Evolutionary conservation across 176 grass and related monocot species (phyloP).

Genomic region (Aegilops sharonensis): DNA sequence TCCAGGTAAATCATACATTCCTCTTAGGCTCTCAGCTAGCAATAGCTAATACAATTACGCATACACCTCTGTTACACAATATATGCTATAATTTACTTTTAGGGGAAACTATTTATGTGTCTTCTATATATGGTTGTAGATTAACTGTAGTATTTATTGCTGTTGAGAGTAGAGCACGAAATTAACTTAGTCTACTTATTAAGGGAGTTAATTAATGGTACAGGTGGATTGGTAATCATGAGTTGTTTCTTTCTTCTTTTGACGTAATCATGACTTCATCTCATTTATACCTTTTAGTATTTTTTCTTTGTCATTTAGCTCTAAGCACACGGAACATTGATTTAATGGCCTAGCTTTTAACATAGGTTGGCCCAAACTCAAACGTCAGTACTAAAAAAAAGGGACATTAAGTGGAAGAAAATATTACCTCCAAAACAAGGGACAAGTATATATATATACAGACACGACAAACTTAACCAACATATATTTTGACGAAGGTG

Average conservation of each 20-base stretch:
- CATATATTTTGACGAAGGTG: not conserved
- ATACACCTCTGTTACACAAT: constrained; percentile 10
- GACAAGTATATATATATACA: not conserved
- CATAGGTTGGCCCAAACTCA: constrained; percentile 5
- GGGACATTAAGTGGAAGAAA: not conserved
- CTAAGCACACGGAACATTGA: not conserved
- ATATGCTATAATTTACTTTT: not conserved
- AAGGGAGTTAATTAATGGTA: constrained; percentile 8
- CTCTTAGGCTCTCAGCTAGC: constrained; percentile 21
- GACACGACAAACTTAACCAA: not conserved
- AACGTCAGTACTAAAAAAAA: not conserved
- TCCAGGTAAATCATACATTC: constrained; percentile 55
- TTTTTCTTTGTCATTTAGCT: not conserved
- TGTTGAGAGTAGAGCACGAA: not conserved
- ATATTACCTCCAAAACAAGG: not conserved
- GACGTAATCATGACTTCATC: not conserved
- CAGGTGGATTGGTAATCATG: not conserved
- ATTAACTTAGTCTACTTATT: not conserved
- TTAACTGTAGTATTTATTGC: constrained; percentile 18
- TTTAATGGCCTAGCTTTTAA: not conserved
- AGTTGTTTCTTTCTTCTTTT: not conserved
- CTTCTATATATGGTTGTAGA: not conserved
- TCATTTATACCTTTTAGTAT: constrained; percentile 11
- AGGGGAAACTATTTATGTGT: not conserved
- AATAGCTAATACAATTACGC: not conserved